Evolutionary conservation across 2,329 filamentous ascomycete species (phyloP), one percentile per base, ranked within the genome.

Genomic region (Talaromyces sp.): DNA sequence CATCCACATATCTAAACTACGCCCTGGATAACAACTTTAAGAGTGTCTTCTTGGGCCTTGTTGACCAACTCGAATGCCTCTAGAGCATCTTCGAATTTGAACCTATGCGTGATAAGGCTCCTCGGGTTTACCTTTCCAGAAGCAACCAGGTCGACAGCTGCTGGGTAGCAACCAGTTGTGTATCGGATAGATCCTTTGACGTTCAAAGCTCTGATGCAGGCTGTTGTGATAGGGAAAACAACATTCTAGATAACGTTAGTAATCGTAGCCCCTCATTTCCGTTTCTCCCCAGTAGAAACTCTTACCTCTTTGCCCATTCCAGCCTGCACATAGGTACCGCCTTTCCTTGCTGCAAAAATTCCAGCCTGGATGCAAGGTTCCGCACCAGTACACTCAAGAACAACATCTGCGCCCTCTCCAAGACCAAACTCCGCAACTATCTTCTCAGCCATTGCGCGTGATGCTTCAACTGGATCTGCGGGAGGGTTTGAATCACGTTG

Each of bases 121-220:
- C 78, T 76, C 2, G 75, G 73, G 57, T 71, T 64, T 42, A 68
- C 69, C 63, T 81, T 82, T 0, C 81, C 79, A n/a, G 72, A 76
- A 0, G 79, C 75, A n/a, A 85, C 74, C 6, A 85, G 70, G 47
- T 81, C 73, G 0, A 85, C 72, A 0, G 83, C 83, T 5, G 75
- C 66, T 0, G 80, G 77, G 67, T 83, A 85, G 64, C 78, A 81
- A 0, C 82, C 82, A 0, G 76, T 72, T 4, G 75, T 77, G 63
- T 85, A 85, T 2, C 82, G 74, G 57, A 85, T 83, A 0, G 78
- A 82, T 1, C 82, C 83, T 58, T 80, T 78, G 63, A 84, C 73
- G 3, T 69, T 79, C 54, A 85, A 67, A 0, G 74, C 83, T 5
- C 78, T 74, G 61, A 80, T 81, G 62, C 80, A 84, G 1, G 78